phyloP scores from a whole-genome alignment of 495 filamentous ascomycete species.

The Tetracladium setigerum region DNA sequence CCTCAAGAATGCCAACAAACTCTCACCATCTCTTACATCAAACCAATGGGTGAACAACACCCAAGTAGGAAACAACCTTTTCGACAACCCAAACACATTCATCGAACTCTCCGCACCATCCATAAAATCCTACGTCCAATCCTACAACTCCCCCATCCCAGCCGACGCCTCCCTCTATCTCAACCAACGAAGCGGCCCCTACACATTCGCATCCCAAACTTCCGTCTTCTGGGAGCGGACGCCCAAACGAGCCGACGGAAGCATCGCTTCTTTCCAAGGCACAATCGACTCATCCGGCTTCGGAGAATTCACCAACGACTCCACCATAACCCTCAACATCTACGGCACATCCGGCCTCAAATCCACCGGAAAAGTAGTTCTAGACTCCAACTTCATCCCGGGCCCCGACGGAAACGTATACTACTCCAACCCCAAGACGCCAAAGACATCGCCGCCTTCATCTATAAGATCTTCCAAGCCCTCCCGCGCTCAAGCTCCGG shows the following conservation, averaged over 20 bases:
- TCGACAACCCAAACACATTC: conserved; percentile 39
- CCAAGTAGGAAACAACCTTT: conserved; percentile 29
- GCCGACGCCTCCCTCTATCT: conserved; percentile 29
- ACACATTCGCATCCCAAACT: conserved; percentile 30
- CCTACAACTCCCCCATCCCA: conserved; percentile 26
- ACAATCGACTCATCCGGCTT: conserved; percentile 32
- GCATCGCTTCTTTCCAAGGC: conserved; percentile 27
- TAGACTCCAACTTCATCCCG: conserved; percentile 28
- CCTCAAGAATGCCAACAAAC: conserved; percentile 19
- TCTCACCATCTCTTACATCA: conserved; percentile 8
- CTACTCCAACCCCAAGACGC: conserved; percentile 31
- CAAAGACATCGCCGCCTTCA: conserved; percentile 31
- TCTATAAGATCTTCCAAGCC: conserved; percentile 28
- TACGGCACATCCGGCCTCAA: conserved; percentile 35
- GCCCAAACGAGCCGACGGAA: conserved; percentile 25
- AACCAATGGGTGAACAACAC: conserved; percentile 30
- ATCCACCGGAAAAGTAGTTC: conserved; percentile 27
- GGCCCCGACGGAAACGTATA: conserved; percentile 25
- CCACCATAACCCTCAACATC: conserved; percentile 35
- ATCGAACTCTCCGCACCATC: conserved; percentile 28
- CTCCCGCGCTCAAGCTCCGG: conserved; percentile 23
- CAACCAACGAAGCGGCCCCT: conserved; percentile 26
- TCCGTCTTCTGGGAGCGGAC: conserved; percentile 31
- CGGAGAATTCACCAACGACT: conserved; percentile 19
- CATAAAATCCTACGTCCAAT: conserved; percentile 29